Conservation (phyloP, 805 yeast species). For the Wickerhamomyces bovis region DNA sequence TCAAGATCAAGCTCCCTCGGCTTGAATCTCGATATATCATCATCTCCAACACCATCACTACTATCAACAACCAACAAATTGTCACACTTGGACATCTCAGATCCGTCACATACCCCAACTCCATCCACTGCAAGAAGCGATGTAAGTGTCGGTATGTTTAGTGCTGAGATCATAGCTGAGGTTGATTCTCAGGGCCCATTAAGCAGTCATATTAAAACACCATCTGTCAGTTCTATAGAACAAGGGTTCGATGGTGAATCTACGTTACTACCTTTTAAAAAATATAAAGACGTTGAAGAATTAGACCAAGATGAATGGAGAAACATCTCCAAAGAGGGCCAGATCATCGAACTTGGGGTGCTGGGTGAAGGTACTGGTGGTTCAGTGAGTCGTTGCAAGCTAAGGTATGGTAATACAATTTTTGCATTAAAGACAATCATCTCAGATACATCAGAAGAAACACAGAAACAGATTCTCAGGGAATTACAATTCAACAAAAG, state of each 20-base stretch:
- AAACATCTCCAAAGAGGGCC: conserved; percentile 45
- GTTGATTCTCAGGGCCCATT: conserved; percentile 11
- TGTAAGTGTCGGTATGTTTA: conserved; percentile 21
- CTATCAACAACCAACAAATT: conserved; percentile 18
- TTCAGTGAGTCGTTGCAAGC: conserved; percentile 71
- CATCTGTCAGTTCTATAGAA: neutral
- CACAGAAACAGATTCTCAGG: conserved; percentile 84
- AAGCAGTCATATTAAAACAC: neutral
- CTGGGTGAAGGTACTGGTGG: conserved; percentile 97
- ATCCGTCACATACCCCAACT: conserved; percentile 16
- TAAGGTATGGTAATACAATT: conserved; percentile 51
- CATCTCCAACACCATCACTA: conserved; percentile 17
- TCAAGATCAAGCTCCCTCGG: conserved; percentile 1
- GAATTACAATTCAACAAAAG: conserved; percentile 84
- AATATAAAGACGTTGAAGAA: conserved; percentile 39
- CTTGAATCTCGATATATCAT: conserved; percentile 8
- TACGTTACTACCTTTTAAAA: conserved; percentile 2
- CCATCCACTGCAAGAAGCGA: conserved; percentile 27
- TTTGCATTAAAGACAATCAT: conserved; percentile 71
- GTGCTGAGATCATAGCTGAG: conserved; percentile 27
- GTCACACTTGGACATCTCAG: conserved; percentile 14
- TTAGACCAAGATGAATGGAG: conserved; percentile 77
- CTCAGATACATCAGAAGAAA: conserved; percentile 61
- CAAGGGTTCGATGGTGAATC: conserved; percentile 4
- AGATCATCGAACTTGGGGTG: conserved; percentile 61